A percentile compares a stretch with the other conserved stretches of the same genome.
These are phyloP conservation scores for Acanthamoeba sp. DNA, from an alignment of 208 protist genomes.

Conservation along the genomic window DNA sequence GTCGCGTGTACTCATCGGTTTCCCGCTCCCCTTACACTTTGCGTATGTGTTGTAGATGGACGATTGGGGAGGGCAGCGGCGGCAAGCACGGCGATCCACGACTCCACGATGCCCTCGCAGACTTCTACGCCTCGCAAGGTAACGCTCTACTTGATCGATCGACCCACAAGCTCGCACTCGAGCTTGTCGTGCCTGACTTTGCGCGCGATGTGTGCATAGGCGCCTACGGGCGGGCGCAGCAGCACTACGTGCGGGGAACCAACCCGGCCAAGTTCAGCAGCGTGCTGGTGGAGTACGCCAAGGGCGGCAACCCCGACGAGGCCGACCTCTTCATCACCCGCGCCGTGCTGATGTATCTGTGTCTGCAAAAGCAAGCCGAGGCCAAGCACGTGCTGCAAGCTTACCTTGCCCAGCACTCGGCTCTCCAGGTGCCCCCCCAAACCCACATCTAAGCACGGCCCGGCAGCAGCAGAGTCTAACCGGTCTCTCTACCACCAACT, in stretches of 20 bases:
- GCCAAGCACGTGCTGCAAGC: not conserved
- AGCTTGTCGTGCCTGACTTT: no score
- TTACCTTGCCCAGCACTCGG: not conserved
- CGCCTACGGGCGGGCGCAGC: conserved; percentile 13
- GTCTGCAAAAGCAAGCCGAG: conserved; percentile 32
- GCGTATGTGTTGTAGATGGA: not conserved
- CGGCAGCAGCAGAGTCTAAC: no score
- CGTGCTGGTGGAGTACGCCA: conserved; percentile 6
- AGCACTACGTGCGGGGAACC: not conserved
- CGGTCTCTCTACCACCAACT: not conserved
- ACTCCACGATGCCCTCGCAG: not conserved
- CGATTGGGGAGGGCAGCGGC: not conserved
- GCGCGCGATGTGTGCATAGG: not conserved
- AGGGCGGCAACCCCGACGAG: conserved; percentile 8
- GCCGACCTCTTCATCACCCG: conserved; percentile 48
- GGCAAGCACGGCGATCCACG: conserved; percentile 25
- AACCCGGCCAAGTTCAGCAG: not conserved
- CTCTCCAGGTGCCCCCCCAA: not conserved
- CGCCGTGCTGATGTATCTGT: conserved; percentile 23
- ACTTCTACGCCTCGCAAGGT: conserved; percentile 32
- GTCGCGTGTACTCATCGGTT: no score
- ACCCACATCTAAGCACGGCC: no score
- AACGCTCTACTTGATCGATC: not conserved
- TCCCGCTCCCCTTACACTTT: not conserved
- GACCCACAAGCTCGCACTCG: no score